phyloP scores from a whole-genome alignment of 2,329 filamentous ascomycete genomes.

The Fusarium lateritium region DNA sequence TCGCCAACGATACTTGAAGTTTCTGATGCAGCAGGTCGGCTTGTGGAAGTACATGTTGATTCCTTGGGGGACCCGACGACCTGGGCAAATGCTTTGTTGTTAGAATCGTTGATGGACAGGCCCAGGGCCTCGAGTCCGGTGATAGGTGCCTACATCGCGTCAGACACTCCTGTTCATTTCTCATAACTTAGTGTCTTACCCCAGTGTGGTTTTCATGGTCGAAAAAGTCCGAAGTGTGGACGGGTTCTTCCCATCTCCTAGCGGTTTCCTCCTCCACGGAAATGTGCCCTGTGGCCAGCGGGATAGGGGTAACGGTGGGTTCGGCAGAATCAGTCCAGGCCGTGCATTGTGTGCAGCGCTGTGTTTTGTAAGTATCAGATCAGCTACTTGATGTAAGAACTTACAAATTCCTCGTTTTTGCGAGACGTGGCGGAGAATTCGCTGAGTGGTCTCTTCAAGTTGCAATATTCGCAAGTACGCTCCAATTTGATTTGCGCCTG shows the following conservation, averaged over 20 bases:
- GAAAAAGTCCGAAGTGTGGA: constrained; percentile 48
- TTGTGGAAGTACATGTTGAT: not conserved
- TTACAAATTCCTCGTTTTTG: constrained; percentile 51
- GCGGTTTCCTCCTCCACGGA: constrained; percentile 50
- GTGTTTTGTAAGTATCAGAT: constrained; percentile 7
- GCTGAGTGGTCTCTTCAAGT: constrained; percentile 45
- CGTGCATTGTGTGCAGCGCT: constrained; percentile 55
- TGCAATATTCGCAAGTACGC: constrained; percentile 53
- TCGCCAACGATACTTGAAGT: constrained; percentile 31
- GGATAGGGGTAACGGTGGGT: constrained; percentile 49
- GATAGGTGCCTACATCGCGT: constrained; percentile 48
- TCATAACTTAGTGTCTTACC: constrained; percentile 21
- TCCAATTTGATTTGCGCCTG: constrained; percentile 43
- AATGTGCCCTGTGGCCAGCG: constrained; percentile 53
- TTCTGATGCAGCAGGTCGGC: not conserved
- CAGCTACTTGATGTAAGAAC: constrained; percentile 13
- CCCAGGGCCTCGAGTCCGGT: constrained; percentile 44
- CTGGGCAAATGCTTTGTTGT: not conserved
- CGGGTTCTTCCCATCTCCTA: constrained; percentile 27
- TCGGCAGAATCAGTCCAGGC: constrained; percentile 58
- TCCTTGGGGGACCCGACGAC: not conserved
- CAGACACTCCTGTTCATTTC: constrained; percentile 6
- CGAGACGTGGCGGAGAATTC: constrained; percentile 51
- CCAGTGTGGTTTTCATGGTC: constrained; percentile 34
- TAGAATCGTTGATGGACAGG: constrained; percentile 23